Conservation (phyloP, 2,329 filamentous ascomycete genomes). For the Nemania sp. region DNA sequence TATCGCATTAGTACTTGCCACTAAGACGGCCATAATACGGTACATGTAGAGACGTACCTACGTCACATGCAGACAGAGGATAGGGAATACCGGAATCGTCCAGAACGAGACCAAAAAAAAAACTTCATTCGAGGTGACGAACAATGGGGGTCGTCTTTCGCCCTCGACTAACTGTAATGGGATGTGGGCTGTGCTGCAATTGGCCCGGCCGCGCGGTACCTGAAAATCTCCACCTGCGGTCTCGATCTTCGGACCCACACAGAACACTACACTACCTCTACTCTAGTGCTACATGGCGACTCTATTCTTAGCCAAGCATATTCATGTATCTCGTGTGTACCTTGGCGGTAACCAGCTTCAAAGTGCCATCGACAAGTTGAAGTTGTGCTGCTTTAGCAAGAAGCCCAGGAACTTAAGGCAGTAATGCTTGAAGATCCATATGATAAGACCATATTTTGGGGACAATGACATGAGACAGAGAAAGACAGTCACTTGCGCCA, state of each 20-base stretch:
- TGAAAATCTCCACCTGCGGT: conserved; percentile 30
- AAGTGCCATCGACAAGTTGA: no score
- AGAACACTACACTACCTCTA: not conserved
- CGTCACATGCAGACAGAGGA: conserved; percentile 12
- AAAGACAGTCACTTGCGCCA: not conserved
- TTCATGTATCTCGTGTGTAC: not conserved
- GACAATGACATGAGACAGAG: not conserved
- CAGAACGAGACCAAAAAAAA: conserved; percentile 22
- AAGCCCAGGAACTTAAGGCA: not conserved
- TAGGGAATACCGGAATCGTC: not conserved
- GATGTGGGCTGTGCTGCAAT: conserved; percentile 34
- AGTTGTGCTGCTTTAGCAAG: no score
- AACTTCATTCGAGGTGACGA: conserved; percentile 27
- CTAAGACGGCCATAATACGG: conserved; percentile 13
- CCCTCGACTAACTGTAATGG: conserved; percentile 34
- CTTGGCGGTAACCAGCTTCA: no score
- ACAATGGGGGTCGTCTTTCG: conserved; percentile 32
- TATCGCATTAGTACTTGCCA: not conserved
- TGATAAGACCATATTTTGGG: not conserved
- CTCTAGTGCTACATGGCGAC: not conserved
- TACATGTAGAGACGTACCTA: conserved; percentile 10
- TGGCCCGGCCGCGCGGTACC: conserved; percentile 39
- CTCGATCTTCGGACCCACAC: not conserved
- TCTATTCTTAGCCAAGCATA: not conserved
- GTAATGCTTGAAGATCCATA: not conserved